Evolutionary conservation across 2,329 filamentous ascomycete species (phyloP).

Genomic region (Cephalotrichum gorgonifer): DNA sequence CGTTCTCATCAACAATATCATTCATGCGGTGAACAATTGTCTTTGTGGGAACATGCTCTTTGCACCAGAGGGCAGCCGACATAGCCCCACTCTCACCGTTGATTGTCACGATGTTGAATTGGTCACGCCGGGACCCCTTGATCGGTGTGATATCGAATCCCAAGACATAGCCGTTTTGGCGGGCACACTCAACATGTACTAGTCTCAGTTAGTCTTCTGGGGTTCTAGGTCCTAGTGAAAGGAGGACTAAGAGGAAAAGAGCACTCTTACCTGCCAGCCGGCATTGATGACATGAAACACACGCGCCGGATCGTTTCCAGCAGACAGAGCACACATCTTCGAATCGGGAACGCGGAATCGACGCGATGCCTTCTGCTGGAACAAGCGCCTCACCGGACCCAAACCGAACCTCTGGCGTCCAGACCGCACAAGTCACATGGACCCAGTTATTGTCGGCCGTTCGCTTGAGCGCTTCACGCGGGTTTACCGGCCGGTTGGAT

Average conservation of each 20-base stretch:
- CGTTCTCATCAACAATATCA: slow-evolving; percentile 48
- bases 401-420: slow-evolving; percentile 88
- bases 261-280: slow-evolving; percentile 34
- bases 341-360: slow-evolving; percentile 63
- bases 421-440: slow-evolving; percentile 86
- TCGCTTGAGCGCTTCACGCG: slow-evolving; percentile 83
- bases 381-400: slow-evolving; percentile 73
- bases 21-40: slow-evolving; percentile 67
- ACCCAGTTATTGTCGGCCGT: slow-evolving; percentile 98
- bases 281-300: slow-evolving; percentile 72
- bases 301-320: slow-evolving; percentile 65
- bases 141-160: slow-evolving; percentile 87
- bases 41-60: slow-evolving; percentile 69
- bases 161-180: slow-evolving; percentile 69
- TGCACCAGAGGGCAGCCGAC: slow-evolving; percentile 84
- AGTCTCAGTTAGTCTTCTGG: slow-evolving; percentile 13
- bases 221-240: not conserved
- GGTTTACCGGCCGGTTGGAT: slow-evolving; percentile 70
- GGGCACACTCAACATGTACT: slow-evolving; percentile 87
- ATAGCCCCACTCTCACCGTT: slow-evolving; percentile 74
- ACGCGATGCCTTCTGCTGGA: slow-evolving; percentile 81
- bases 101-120: slow-evolving; percentile 68
- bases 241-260: not conserved
- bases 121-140: slow-evolving; percentile 78
- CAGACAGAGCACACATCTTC: slow-evolving; percentile 77